Base-by-base conservation (phyloP, 2,329 filamentous ascomycete genomes). In the Tolypocladium inflatum region DNA sequence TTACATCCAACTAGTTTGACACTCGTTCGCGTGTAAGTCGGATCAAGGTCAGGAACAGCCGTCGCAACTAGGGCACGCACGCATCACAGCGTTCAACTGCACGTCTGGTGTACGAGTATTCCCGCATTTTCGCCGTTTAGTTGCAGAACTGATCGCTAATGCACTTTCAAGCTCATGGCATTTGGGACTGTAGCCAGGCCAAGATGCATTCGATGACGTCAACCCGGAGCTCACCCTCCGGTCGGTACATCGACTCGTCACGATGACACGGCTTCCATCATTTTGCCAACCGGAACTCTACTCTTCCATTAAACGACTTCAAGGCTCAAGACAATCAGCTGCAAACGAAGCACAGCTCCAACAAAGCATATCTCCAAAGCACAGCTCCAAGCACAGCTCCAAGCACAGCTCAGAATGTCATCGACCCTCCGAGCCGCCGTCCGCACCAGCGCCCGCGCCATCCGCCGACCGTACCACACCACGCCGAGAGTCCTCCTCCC, bases 381-480 rank as follows among this genome's bases (percentile, higher is more conserved):
- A 19, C 15, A 3, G 26, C 42, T 23, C n/a, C 9, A 30, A 33
- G 26, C 45, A 19, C 15, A 3, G 26, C 42, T 23, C n/a, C 9
- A 2, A 26, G 3, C 17, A 51, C 11, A 8, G 33, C 35, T 13
- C 48, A 17, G 19, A 51, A 35, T 51, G 48, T 13, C 17, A 1
- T 35, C 13, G 6, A 21, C 48, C 19, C 26, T 51, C 26, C 30
- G 30, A 35, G 10, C 8, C 17, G 9, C 17, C 48, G 30, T 51
- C 30, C 48, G 48, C 26, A 50, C 15, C 23, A 23, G 45, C 45
- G 26, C 15, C 23, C 26, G 15, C 26, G 23, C 30, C 45, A 8
- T 23, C 8, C 21, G 52, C 56, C 70, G 71, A 3, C 62, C 64
- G 21, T 70, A 76, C 51, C 74, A 76, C 64, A 64, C 66, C 38